Percentiles rank a stretch among this genome's conserved stretches.
phyloP scores from a whole-genome alignment of 306 rosid species.

The peach (Prunus persica) region Prunus_persica_NCBIv2 NC_034009.1:44047501-44048000 shows the following conservation, averaged over 20 bases:
- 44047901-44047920: neutral
- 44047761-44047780: too few relatives aligned
- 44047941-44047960: neutral
- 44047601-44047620: neutral
- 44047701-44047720: neutral
- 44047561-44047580: neutral
- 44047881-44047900: neutral
- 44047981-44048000: too few relatives aligned
- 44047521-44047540: neutral
- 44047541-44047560: neutral
- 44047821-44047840: neutral
- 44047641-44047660: neutral
- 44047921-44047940: neutral
- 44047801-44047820: neutral
- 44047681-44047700: neutral
- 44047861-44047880: neutral
- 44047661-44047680: neutral
- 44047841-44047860: too few relatives aligned
- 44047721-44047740: neutral
- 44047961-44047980: neutral
- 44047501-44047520: neutral
- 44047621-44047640: neutral
- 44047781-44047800: neutral
- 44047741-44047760: neutral
- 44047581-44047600: neutral